Evolutionary conservation across 345 rosid genomes (phyloP), one percentile per base, ranked within the genome.

Genomic region (Linum tenue): DNA sequence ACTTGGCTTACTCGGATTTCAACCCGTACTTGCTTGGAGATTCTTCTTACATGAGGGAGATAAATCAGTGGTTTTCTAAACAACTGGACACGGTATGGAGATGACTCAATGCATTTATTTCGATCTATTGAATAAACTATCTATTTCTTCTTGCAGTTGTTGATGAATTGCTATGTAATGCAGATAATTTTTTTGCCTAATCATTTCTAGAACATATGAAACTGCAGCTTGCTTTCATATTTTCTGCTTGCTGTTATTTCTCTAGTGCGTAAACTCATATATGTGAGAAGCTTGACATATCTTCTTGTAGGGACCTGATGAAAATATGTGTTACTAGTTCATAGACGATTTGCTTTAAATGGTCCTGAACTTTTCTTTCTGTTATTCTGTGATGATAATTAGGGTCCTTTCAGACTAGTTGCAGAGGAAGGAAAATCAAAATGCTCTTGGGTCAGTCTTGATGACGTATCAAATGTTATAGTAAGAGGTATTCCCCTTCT

Each of bases 401-500:
- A 94, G 97, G 97, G 88, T 39, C 98, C 97, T 70, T 90, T 82
- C 72, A 86, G 86, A 41, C 80, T 88, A 67, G 97, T 92, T 79
- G 97, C 90, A 8, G 96, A 88, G 76, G 98, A 92, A 76, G 97
- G 97, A 5, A 94, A 90, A 83, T 88, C 96, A 10, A 94, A 94
- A 77, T 94, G 97, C 72, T 84, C 99, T 2, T 90, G 99, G 99
- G 94, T 88, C 72, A 88, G 92, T 81, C 92, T 92, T 61, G 96
- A 88, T 74, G 98, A 90, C 68, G 74, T 79, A 59, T 86, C 97
- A 64, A 84, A 90, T 68, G 77, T 76, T 72, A 64, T 88, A 71
- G 85, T 82, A 68, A 81, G 85, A 83, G 98, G 98, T 92, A 84
- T 70, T 44, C 48, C 66, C 35, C 63, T 8, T 62, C 39, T 60